Percentiles rank a stretch among this genome's conserved stretches.
These are phyloP conservation scores for Aspergillus mulundensis DNA, from an alignment of 495 filamentous ascomycete genomes.

Conservation along the genomic window DNA sequence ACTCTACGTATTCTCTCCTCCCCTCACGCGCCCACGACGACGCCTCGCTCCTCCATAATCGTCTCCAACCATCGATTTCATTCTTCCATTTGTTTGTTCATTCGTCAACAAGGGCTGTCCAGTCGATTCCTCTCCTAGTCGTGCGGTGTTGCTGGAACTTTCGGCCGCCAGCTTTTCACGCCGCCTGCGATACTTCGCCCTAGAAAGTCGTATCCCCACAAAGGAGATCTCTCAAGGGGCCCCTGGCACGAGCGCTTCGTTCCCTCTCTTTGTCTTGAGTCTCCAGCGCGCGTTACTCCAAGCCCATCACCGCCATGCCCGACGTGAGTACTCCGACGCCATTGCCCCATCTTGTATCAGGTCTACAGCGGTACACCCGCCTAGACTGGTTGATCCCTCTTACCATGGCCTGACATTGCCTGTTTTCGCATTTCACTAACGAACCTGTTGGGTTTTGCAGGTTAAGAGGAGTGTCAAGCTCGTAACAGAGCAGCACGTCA, in stretches of 20 bases:
- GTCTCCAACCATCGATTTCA: constrained; percentile 5
- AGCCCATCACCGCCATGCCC: constrained; percentile 33
- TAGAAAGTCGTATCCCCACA: constrained; percentile 1
- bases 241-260: background rate
- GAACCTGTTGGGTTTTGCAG: constrained; percentile 33
- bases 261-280: background rate
- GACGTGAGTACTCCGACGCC: constrained; percentile 33
- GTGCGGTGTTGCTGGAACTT: constrained; percentile 8
- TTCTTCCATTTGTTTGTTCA: background rate
- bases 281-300: constrained; percentile 3
- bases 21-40: constrained; percentile 10
- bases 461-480: constrained; percentile 87
- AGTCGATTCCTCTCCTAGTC: constrained; percentile 4
- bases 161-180: constrained; percentile 11
- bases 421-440: constrained; percentile 18
- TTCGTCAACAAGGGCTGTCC: background rate
- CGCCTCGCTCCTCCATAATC: constrained; percentile 14
- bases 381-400: background rate
- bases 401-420: background rate
- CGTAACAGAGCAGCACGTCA: constrained; percentile 82
- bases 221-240: background rate
- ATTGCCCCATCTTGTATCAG: background rate
- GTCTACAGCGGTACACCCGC: constrained; percentile 5
- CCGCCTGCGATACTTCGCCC: constrained; percentile 11
- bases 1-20: constrained; percentile 3